phyloP scores from a whole-genome alignment of 768 basidiomycete species.

The Nidula microcarpa region DNA sequence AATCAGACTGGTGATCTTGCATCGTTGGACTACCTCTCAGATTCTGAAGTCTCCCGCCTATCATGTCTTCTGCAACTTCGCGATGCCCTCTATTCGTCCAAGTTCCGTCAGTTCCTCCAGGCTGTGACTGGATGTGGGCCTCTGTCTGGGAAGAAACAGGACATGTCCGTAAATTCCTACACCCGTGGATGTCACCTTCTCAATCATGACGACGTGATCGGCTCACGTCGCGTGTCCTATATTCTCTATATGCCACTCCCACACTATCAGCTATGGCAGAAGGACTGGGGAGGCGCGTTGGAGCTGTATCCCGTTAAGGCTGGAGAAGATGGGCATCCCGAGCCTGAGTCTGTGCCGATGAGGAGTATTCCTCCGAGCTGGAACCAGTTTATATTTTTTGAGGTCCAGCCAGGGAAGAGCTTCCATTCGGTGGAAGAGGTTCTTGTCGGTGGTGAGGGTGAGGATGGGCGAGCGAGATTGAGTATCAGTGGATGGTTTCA shows the following conservation, averaged over 20 bases:
- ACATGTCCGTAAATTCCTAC: conserved; percentile 94
- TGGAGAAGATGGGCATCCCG: conserved; percentile 59
- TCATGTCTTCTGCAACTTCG: conserved; percentile 79
- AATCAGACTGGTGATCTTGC: conserved; percentile 97
- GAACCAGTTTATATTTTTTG: conserved; percentile 88
- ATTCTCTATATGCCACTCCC: conserved; percentile 95
- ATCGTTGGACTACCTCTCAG: conserved; percentile 83
- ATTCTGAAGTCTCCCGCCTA: conserved; percentile 73
- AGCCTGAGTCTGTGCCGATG: conserved; percentile 62
- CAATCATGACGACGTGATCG: conserved; percentile 98
- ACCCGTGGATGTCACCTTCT: conserved; percentile 90
- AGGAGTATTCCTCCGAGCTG: conserved; percentile 76
- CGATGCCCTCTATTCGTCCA: conserved; percentile 84
- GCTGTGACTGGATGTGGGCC: conserved; percentile 90
- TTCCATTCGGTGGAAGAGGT: conserved; percentile 98
- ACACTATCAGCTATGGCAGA: conserved; percentile 71
- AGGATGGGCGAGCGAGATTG: conserved; percentile 70
- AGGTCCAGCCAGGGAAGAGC: conserved; percentile 92
- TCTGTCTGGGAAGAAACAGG: conserved; percentile 86
- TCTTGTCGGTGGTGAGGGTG: conserved; percentile 66
- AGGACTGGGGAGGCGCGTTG: conserved; percentile 89
- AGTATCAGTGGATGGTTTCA: conserved; percentile 99
- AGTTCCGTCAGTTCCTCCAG: conserved; percentile 80
- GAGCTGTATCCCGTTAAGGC: conserved; percentile 82
- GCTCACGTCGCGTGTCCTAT: conserved; percentile 89